Conservation (phyloP, 306 rosid species). For the Cicer chorassanicum region DNA sequence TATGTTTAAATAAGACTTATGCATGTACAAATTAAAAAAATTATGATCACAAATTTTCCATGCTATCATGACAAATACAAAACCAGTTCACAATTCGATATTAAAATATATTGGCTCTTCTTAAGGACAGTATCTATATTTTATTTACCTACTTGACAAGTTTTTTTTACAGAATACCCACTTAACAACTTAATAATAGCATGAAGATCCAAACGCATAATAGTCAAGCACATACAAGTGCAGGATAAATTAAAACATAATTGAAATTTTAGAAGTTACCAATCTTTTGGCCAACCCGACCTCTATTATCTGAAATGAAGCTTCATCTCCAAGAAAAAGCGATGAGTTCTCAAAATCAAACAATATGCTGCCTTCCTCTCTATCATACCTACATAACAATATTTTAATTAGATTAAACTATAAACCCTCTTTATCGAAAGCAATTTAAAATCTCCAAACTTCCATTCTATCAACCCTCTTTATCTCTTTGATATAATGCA, state of each 20-base stretch:
- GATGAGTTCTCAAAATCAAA: conserved; percentile 81
- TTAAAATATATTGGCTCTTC: conserved; percentile 12
- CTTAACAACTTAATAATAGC: conserved; percentile 8
- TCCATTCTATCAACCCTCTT: too few species aligned
- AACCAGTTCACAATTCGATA: conserved; percentile 20
- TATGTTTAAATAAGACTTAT: conserved; percentile 23
- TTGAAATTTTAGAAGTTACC: conserved; percentile 56
- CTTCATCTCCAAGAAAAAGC: conserved; percentile 80
- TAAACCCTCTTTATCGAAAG: not conserved
- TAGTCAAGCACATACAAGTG: conserved; percentile 24
- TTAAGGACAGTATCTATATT: not conserved
- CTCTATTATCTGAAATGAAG: conserved; percentile 93
- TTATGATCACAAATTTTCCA: not conserved
- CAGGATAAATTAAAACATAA: conserved; percentile 14
- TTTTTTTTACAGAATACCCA: conserved; percentile 8
- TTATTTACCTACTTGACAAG: conserved; percentile 24
- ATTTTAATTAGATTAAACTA: conserved; percentile 40
- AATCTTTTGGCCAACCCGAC: conserved; percentile 93
- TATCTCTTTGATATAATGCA: too few species aligned
- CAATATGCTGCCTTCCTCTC: conserved; percentile 91
- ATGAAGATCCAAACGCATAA: conserved; percentile 2
- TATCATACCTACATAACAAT: conserved; percentile 76
- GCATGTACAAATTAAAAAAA: not conserved
- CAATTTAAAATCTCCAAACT: too few species aligned
- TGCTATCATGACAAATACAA: conserved; percentile 6